Conservation (phyloP, 352 stramenopile species). For the Elongisporangium anandrum region DNA sequence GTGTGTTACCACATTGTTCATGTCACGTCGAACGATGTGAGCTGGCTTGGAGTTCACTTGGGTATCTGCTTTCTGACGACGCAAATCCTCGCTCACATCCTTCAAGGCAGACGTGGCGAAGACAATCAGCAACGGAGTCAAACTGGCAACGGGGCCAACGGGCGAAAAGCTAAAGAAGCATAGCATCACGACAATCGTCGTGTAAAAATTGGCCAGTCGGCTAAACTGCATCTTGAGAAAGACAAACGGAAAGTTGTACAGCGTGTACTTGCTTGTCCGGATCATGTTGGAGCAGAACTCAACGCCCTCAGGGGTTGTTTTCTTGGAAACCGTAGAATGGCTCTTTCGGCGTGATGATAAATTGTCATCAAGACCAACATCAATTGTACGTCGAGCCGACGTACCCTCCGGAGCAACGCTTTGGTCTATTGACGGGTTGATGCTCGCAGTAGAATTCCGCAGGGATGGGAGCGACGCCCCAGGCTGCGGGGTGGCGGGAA, state of each 20-base stretch:
- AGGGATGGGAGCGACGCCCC: background rate
- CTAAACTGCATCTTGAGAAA: constrained; percentile 91
- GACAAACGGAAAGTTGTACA: constrained; percentile 88
- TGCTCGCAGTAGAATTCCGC: background rate
- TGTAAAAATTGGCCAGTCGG: constrained; percentile 86
- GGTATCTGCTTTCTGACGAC: constrained; percentile 70
- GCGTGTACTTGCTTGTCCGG: constrained; percentile 88
- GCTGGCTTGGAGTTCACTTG: constrained; percentile 74
- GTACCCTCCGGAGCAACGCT: constrained; percentile 33
- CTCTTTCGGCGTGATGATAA: constrained; percentile 18
- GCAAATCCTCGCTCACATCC: constrained; percentile 79
- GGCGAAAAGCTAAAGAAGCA: constrained; percentile 89
- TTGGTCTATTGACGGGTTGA: constrained; percentile 39
- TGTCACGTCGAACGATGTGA: constrained; percentile 70
- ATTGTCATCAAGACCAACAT: constrained; percentile 24
- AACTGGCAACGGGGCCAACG: constrained; percentile 75
- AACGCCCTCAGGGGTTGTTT: constrained; percentile 5
- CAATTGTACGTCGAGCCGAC: constrained; percentile 35
- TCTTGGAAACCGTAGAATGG: constrained; percentile 1
- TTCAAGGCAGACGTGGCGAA: constrained; percentile 87
- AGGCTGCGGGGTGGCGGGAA: constrained; percentile 20
- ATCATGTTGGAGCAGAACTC: constrained; percentile 78
- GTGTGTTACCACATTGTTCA: constrained; percentile 47
- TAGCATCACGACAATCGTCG: constrained; percentile 84
- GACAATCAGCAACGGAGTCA: constrained; percentile 84